Percentiles rank a stretch among this genome's conserved stretches.
Conservation (phyloP, 306 rosid species). For the Dryas alaskensis region DNA sequence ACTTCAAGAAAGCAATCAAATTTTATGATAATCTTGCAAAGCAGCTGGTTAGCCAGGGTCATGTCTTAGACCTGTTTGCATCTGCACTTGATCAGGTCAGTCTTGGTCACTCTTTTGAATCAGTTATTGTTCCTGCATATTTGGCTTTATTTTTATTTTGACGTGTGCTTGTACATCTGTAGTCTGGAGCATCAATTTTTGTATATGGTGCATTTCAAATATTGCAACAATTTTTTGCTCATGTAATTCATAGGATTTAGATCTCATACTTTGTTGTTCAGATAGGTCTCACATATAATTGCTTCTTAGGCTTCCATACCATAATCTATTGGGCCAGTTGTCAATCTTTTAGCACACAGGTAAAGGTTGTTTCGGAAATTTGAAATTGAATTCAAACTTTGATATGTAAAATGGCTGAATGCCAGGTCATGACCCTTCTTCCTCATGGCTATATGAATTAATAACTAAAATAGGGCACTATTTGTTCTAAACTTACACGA, state of each 20-base stretch:
- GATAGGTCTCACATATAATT: not conserved
- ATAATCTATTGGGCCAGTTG: not conserved
- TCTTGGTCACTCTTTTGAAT: conserved; percentile 24
- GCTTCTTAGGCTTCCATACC: not conserved
- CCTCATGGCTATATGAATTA: not conserved
- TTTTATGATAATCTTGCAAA: conserved; percentile 79
- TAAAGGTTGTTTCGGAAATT: not conserved
- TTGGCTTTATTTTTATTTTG: not conserved
- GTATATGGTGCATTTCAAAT: too few species aligned
- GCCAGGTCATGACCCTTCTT: not conserved
- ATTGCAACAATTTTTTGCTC: too few species aligned
- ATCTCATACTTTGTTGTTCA: not conserved
- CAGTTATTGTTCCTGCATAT: conserved; percentile 17
- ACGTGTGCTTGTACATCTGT: too few species aligned
- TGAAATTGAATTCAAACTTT: not conserved
- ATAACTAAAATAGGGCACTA: not conserved
- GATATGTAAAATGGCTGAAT: not conserved
- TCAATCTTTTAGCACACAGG: not conserved
- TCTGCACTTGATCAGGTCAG: conserved; percentile 98
- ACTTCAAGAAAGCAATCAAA: conserved; percentile 87
- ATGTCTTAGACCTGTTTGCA: conserved; percentile 89
- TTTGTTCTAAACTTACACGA: not conserved
- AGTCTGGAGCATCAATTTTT: too few species aligned
- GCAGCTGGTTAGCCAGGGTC: conserved; percentile 94
- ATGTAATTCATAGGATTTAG: too few species aligned